These are phyloP conservation scores for Cryptosporidium bovis DNA, from an alignment of 169 alveolate genomes.

Conservation along the genomic window DNA sequence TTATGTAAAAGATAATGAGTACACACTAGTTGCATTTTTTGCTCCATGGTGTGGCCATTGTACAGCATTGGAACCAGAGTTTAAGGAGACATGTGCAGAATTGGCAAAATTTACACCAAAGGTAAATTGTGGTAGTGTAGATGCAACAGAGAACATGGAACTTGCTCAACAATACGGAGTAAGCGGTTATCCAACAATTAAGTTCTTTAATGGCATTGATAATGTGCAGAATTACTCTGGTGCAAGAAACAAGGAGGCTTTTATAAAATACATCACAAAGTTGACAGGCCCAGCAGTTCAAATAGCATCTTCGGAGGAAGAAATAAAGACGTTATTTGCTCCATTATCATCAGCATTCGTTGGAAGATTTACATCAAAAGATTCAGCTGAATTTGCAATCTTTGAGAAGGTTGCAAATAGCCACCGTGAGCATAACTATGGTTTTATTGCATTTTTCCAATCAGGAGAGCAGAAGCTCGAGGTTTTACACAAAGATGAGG, in stretches of 20 bases:
- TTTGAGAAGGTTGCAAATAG: slow-evolving; percentile 64
- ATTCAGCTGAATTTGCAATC: slow-evolving; percentile 24
- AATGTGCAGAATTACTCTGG: slow-evolving; percentile 84
- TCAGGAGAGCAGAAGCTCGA: slow-evolving; percentile 56
- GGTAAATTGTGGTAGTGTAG: slow-evolving; percentile 85
- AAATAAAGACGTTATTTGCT: slow-evolving; percentile 17
- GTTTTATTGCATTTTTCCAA: slow-evolving; percentile 54
- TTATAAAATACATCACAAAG: slow-evolving; percentile 88
- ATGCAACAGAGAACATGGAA: slow-evolving; percentile 84
- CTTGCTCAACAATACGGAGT: slow-evolving; percentile 83
- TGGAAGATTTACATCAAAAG: slow-evolving; percentile 64
- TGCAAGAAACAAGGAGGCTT: slow-evolving; percentile 87
- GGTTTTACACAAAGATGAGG: slow-evolving; percentile 78
- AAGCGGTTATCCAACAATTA: slow-evolving; percentile 88
- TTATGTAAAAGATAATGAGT: slow-evolving; percentile 81
- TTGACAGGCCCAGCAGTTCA: slow-evolving; percentile 89
- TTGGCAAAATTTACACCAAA: slow-evolving; percentile 78
- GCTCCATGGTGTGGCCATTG: slow-evolving; percentile 97
- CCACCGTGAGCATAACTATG: slow-evolving; percentile 71
- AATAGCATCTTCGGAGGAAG: slow-evolving; percentile 47
- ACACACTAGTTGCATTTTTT: slow-evolving; percentile 89
- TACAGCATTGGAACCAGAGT: slow-evolving; percentile 92
- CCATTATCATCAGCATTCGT: slow-evolving; percentile 64
- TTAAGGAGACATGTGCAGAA: slow-evolving; percentile 87
- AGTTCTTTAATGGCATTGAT: slow-evolving; percentile 79